Conservation (phyloP, 306 rosid species). For the Dryas alaskensis region DNA sequence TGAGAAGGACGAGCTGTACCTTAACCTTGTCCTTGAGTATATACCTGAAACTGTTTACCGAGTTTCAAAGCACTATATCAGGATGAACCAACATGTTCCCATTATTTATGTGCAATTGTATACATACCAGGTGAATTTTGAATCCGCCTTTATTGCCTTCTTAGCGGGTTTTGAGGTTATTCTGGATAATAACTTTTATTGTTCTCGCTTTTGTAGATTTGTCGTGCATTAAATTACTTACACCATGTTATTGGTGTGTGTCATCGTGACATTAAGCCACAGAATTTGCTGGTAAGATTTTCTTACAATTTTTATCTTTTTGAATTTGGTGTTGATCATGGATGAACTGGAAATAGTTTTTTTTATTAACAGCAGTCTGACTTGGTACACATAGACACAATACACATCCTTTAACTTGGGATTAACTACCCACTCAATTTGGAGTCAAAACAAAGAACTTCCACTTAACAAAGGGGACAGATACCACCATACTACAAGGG, state of each 20-base stretch:
- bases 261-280: constrained; percentile 97
- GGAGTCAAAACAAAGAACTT: background rate
- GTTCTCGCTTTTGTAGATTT: constrained; percentile 61
- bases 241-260: constrained; percentile 84
- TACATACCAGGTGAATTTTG: constrained; percentile 64
- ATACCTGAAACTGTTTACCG: constrained; percentile 79
- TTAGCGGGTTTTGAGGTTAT: background rate
- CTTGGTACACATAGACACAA: background rate
- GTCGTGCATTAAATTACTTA: constrained; percentile 80
- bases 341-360: background rate
- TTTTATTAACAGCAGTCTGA: background rate
- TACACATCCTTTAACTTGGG: background rate
- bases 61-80: constrained; percentile 65
- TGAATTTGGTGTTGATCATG: background rate
- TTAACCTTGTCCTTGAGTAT: constrained; percentile 88
- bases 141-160: background rate
- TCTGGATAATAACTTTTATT: constrained; percentile 12
- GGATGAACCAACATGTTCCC: constrained; percentile 66
- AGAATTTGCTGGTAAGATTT: constrained; percentile 70
- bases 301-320: constrained; percentile 4
- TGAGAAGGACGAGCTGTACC: constrained; percentile 84
- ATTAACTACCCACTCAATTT: background rate
- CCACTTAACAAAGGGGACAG: background rate
- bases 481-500: background rate
- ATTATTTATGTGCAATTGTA: constrained; percentile 68